Percentiles rank a stretch among this genome's conserved stretches.
Evolutionary conservation across 208 protist species (phyloP).

Genomic region (Leptomonas pyrrhocoris): DNA sequence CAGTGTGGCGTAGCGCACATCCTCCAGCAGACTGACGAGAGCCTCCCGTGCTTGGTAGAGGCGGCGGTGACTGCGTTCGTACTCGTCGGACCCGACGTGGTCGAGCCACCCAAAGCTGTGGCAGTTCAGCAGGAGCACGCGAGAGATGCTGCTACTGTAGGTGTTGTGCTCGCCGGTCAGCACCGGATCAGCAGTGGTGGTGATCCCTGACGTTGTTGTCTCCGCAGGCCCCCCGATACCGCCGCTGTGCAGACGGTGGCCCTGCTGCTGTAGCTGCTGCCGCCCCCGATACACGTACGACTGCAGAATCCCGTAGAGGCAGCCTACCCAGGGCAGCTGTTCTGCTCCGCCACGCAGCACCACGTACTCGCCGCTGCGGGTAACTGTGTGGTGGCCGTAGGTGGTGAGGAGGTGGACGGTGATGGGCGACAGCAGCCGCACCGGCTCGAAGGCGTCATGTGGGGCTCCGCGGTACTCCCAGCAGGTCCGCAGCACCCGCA

Average conservation of each 20-base stretch:
- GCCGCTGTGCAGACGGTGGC: neutral
- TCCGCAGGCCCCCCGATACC: neutral
- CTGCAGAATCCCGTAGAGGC: constrained; percentile 51
- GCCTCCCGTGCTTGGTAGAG: constrained; percentile 41
- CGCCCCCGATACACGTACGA: constrained; percentile 21
- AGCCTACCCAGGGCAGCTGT: constrained; percentile 64
- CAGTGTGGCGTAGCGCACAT: constrained; percentile 34
- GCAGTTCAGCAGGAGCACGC: constrained; percentile 70
- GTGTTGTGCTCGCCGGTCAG: neutral
- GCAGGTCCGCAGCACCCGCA: constrained; percentile 55
- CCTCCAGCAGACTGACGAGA: constrained; percentile 30
- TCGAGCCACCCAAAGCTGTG: constrained; percentile 69
- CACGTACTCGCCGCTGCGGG: constrained; percentile 46
- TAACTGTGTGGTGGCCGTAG: constrained; percentile 57
- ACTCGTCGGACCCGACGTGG: constrained; percentile 46
- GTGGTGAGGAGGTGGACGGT: constrained; percentile 56
- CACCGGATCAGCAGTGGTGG: neutral
- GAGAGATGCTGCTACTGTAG: constrained; percentile 22
- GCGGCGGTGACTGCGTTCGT: constrained; percentile 46
- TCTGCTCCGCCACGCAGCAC: constrained; percentile 56
- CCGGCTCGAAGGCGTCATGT: constrained; percentile 70
- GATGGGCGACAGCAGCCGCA: constrained; percentile 44
- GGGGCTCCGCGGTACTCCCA: constrained; percentile 59
- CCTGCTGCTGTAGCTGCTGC: neutral
- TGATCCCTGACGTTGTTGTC: too few species aligned